Conservation (phyloP, 208 protist genomes). For the Leptomonas seymouri region DNA sequence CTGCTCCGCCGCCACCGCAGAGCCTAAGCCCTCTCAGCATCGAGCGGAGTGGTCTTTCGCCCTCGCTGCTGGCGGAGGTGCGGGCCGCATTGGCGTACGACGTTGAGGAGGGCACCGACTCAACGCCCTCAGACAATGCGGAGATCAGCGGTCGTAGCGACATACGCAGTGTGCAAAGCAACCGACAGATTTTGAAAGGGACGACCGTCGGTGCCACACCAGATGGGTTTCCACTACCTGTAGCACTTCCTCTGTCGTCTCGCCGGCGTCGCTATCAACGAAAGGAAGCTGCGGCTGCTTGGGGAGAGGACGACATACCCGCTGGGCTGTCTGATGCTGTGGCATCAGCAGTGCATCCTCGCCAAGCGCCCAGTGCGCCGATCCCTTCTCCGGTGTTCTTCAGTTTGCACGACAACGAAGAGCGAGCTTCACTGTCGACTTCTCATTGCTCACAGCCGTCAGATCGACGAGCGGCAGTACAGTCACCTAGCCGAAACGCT, state of each 20-base stretch:
- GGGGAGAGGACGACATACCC: background rate
- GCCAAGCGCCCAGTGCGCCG: background rate
- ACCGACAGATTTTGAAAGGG: too few species aligned
- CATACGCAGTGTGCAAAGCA: too few species aligned
- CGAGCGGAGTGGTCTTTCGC: slow-evolving; percentile 24
- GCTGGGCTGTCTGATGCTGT: too few species aligned
- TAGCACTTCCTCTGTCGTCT: background rate
- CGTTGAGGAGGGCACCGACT: background rate
- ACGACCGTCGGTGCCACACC: too few species aligned
- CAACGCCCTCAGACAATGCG: background rate
- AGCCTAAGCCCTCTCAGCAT: slow-evolving; percentile 13
- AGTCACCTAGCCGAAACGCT: background rate
- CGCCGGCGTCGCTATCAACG: slow-evolving; percentile 17
- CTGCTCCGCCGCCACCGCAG: background rate
- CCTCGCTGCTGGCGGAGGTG: slow-evolving; percentile 22
- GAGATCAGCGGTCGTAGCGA: background rate
- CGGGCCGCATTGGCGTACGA: slow-evolving; percentile 21
- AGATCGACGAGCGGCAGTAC: background rate
- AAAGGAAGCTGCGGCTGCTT: background rate
- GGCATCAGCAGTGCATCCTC: background rate
- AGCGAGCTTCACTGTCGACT: background rate
- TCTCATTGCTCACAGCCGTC: background rate
- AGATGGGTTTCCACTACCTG: background rate
- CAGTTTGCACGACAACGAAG: background rate
- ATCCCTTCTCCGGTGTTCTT: slow-evolving; percentile 4